Evolutionary conservation across 2,329 filamentous ascomycete species (phyloP).

Genomic region (Botrytis porri): DNA sequence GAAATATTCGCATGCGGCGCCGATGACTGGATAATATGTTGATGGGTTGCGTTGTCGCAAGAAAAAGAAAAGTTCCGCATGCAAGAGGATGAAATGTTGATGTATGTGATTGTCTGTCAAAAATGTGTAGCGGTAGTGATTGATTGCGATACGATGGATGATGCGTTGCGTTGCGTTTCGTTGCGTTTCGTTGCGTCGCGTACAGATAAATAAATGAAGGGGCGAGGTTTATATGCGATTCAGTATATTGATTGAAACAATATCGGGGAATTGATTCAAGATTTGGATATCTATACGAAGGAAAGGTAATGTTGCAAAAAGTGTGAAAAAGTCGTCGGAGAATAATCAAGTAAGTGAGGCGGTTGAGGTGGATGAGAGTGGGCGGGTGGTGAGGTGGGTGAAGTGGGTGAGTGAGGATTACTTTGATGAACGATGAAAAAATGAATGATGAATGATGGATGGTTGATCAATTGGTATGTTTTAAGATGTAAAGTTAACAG

Average conservation of each 20-base stretch:
- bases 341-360: not conserved
- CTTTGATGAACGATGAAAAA: not conserved
- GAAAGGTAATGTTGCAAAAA: not conserved
- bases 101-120: not conserved
- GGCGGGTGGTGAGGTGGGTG: too few species aligned
- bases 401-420: not conserved
- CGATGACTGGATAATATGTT: not conserved
- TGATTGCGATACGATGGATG: not conserved
- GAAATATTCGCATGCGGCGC: not conserved
- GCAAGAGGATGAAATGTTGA: not conserved
- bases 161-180: not conserved
- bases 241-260: not conserved
- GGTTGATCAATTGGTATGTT: not conserved
- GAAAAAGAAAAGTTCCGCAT: conserved; percentile 7
- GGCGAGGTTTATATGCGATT: not conserved
- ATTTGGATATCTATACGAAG: not conserved
- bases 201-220: not conserved
- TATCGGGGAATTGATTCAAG: conserved; percentile 11
- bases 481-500: not conserved
- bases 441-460: not conserved
- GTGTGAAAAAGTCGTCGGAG: not conserved
- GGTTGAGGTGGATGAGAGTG: not conserved
- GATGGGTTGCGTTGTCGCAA: not conserved
- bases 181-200: not conserved
- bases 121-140: not conserved